These are phyloP conservation scores for Dryadomyces quercivorus DNA, from an alignment of 2,329 filamentous ascomycete genomes.

Conservation along the genomic window DNA sequence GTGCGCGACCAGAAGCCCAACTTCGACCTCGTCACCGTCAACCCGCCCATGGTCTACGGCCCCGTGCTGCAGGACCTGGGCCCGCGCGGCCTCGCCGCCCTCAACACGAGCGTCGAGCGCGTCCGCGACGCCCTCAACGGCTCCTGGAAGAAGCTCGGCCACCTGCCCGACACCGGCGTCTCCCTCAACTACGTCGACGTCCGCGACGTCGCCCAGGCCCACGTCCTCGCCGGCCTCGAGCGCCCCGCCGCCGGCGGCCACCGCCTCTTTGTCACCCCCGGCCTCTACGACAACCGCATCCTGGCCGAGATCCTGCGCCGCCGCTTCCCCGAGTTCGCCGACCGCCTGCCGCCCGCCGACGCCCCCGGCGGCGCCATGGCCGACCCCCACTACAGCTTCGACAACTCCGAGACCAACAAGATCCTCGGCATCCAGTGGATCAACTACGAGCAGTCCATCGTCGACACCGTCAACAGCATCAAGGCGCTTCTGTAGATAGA, in stretches of 20 bases:
- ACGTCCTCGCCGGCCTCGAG: conserved; percentile 38
- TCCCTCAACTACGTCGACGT: conserved; percentile 42
- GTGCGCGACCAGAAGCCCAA: conserved; percentile 27
- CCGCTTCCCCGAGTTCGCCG: conserved; percentile 37
- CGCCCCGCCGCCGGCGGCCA: conserved; percentile 32
- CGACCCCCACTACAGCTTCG: conserved; percentile 35
- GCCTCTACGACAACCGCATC: conserved; percentile 32
- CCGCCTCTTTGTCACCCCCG: conserved; percentile 36
- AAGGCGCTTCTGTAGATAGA: conserved; percentile 20
- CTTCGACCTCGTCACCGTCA: conserved; percentile 40
- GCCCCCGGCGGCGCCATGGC: conserved; percentile 29
- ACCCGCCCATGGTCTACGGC: conserved; percentile 43
- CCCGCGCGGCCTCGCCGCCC: conserved; percentile 25
- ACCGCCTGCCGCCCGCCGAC: conserved; percentile 32
- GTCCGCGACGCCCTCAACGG: conserved; percentile 33
- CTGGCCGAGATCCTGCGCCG: conserved; percentile 30
- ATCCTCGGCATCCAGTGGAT: conserved; percentile 52
- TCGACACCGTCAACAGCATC: conserved; percentile 53
- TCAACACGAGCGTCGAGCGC: conserved; percentile 23
- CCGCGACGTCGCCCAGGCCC: conserved; percentile 40
- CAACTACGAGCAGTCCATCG: conserved; percentile 46
- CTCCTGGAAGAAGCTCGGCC: conserved; percentile 27
- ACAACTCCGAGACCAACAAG: conserved; percentile 47
- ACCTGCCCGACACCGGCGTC: conserved; percentile 27
- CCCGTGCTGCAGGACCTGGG: conserved; percentile 36